Base-by-base conservation (phyloP, 2,329 filamentous ascomycete genomes). In the Drechslerella stenobrocha region DNA sequence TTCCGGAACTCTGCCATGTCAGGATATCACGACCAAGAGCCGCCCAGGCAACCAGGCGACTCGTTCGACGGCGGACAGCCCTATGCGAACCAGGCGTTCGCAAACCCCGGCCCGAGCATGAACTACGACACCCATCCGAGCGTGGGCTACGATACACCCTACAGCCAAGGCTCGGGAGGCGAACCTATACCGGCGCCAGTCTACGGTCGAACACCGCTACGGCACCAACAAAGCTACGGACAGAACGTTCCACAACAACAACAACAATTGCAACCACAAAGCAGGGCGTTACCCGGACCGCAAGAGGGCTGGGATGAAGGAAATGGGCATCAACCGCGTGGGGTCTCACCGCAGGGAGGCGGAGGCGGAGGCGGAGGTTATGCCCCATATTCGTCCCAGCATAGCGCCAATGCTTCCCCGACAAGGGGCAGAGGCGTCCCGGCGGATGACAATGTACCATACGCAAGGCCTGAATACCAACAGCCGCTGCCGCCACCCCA, bases 151-250 rank as follows among this genome's bases (percentile, higher is more conserved):
- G 44, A 60, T 26, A 26, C 40, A 34, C 30, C 63, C 5, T 44
- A 65, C 15, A 52, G 24, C n/a, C 48, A 53, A 24, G 52, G 44
- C 6, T 13, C 44, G 22, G 13, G 35, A 23, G 18, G 30, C 1
- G 53, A 66, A 67, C 28, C 20, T 35, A 34, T 37, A 46, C n/a
- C n/a, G n/a, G n/a, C n/a, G 7, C 42, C 42, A 15, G 53, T 52
- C 2, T 67, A 67, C 15, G 63, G 63, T 2, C 24, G 63, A 24
- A 67, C 63, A 22, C 63, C 63, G 23, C 46, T 67, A n/a, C 55
- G 63, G 26, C 63, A 67, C 30, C 63, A 67, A 59, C 48, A 50
- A 23, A 55, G 44, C 26, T 60, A 67, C 22, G 55, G 44, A 40
- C 61, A 59, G n/a, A 0, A 32, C 24, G 34, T 45, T 5, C 55